A percentile compares a stretch with the other conserved stretches of the same genome.
These are phyloP conservation scores for Ustulina deusta DNA, from an alignment of 2,329 filamentous ascomycete genomes.

Conservation along the genomic window DNA sequence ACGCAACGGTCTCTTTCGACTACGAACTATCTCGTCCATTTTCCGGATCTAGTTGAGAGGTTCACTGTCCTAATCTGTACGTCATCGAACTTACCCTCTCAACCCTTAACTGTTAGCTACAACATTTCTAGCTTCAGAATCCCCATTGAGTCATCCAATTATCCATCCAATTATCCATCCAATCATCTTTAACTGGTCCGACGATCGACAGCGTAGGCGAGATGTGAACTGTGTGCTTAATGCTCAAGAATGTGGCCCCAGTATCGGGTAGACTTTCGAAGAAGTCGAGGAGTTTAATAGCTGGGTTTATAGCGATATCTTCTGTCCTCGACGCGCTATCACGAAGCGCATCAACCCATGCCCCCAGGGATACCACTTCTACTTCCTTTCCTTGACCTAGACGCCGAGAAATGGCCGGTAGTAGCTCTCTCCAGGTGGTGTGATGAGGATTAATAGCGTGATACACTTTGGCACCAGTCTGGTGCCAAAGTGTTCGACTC, in stretches of 20 bases:
- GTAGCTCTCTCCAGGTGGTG: slow-evolving; percentile 36
- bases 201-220: slow-evolving; percentile 30
- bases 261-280: slow-evolving; percentile 32
- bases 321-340: slow-evolving; percentile 31
- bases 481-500: neutral
- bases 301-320: slow-evolving; percentile 33
- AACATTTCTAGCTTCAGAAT: slow-evolving; percentile 19
- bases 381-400: slow-evolving; percentile 17
- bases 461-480: slow-evolving; percentile 38
- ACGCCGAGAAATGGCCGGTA: slow-evolving; percentile 23
- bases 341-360: slow-evolving; percentile 39
- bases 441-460: slow-evolving; percentile 39
- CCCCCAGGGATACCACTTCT: slow-evolving; percentile 32
- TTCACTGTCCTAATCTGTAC: no score
- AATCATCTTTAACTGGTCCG: slow-evolving; percentile 20
- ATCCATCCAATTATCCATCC: slow-evolving; percentile 39
- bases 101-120: neutral
- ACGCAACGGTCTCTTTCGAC: no score
- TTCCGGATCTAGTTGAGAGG: no score
- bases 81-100: no score
- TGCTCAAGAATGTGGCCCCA: slow-evolving; percentile 7
- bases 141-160: slow-evolving; percentile 42
- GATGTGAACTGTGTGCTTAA: slow-evolving; percentile 9
- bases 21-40: no score
- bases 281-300: slow-evolving; percentile 35